Conservation (phyloP, 129 eudicot genomes). For the Flaveria brownii region DNA sequence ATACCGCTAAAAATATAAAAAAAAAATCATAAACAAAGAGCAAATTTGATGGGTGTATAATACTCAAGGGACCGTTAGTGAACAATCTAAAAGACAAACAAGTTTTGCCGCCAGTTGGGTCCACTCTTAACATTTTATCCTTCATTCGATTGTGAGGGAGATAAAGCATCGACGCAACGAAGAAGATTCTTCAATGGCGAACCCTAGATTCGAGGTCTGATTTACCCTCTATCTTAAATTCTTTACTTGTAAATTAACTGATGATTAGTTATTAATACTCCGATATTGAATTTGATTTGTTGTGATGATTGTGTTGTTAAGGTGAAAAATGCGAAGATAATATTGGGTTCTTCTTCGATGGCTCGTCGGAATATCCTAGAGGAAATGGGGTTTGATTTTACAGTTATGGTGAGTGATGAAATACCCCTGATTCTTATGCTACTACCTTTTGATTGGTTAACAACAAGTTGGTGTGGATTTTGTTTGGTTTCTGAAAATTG, state of each 20-base stretch:
- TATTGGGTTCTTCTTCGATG: conserved; percentile 82
- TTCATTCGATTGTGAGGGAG: conserved; percentile 29
- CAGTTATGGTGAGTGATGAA: conserved; percentile 54
- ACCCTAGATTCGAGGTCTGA: conserved; percentile 46
- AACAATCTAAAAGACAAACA: conserved; percentile 10
- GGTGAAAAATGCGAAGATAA: conserved; percentile 54
- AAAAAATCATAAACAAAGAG: too few species aligned
- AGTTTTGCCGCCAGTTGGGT: conserved; percentile 40
- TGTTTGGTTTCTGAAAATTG: too few species aligned
- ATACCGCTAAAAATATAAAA: too few species aligned
- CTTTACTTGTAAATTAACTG: not conserved
- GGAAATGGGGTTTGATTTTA: conserved; percentile 87
- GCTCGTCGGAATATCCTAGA: conserved; percentile 68
- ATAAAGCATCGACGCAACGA: conserved; percentile 2
- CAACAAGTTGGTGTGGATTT: too few species aligned
- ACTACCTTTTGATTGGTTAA: not conserved
- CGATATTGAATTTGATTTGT: not conserved
- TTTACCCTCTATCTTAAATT: not conserved
- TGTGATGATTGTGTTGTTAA: conserved; percentile 26
- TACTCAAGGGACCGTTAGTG: conserved; percentile 12
- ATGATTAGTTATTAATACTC: not conserved
- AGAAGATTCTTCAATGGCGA: conserved; percentile 36
- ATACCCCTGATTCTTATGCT: not conserved
- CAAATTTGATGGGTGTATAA: not conserved
- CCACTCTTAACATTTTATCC: conserved; percentile 32